phyloP scores from a whole-genome alignment of 1,139 yeast species.

The Blastobotrys proliferans region DNA sequence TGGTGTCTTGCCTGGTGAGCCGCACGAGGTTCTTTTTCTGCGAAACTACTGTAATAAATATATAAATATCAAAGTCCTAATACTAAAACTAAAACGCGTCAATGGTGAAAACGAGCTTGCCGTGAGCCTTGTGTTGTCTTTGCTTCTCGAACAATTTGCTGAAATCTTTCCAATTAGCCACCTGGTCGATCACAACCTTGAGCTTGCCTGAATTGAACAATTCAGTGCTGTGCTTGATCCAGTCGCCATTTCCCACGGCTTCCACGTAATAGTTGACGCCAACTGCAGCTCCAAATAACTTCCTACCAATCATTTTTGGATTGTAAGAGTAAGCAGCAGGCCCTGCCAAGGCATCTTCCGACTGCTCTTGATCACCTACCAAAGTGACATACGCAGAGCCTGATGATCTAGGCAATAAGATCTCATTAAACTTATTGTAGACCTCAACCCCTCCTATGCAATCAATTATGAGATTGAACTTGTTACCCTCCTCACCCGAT shows the following conservation, averaged over 20 bases:
- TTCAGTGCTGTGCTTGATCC: conserved; percentile 33
- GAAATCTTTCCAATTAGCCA: conserved; percentile 46
- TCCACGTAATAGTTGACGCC: conserved; percentile 34
- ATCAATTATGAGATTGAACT: conserved; percentile 44
- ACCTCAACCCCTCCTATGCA: conserved; percentile 46
- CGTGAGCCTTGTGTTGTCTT: conserved; percentile 48
- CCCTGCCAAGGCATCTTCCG: conserved; percentile 22
- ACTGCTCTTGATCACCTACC: conserved; percentile 45
- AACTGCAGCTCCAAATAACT: conserved; percentile 27
- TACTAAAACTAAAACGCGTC: conserved; percentile 20
- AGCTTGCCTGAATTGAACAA: conserved; percentile 43
- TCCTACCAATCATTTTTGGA: conserved; percentile 33
- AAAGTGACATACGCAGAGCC: conserved; percentile 47
- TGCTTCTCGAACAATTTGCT: conserved; percentile 48
- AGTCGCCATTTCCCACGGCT: conserved; percentile 20
- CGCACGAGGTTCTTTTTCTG: no score
- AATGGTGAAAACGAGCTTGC: conserved; percentile 50
- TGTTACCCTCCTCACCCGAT: conserved; percentile 30
- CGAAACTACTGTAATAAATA: no score
- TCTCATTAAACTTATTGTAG: conserved; percentile 26
- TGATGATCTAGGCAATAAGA: conserved; percentile 29
- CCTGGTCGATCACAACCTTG: conserved; percentile 50
- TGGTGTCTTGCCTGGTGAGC: no score
- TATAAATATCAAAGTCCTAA: no score
- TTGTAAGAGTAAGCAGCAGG: conserved; percentile 23